A percentile compares a stretch with the other conserved stretches of the same genome.
Evolutionary conservation across 2,329 filamentous ascomycete genomes (phyloP).

Genomic region (Penicillium sp.): DNA sequence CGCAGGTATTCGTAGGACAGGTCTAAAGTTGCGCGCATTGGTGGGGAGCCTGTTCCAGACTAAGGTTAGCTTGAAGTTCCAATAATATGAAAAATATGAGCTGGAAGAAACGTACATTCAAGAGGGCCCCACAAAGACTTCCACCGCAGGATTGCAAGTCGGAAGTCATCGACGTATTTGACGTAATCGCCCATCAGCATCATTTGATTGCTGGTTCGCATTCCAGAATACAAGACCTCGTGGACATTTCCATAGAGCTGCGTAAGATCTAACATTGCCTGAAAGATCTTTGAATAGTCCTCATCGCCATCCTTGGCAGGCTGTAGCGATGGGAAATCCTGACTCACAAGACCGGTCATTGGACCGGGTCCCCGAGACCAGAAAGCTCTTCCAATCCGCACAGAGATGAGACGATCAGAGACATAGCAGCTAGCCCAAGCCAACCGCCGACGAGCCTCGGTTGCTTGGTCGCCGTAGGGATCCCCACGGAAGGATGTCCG

Average conservation of each 20-base stretch:
- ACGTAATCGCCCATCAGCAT: conserved; percentile 74
- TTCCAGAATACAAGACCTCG: conserved; percentile 73
- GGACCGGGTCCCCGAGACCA: conserved; percentile 74
- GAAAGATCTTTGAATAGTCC: conserved; percentile 70
- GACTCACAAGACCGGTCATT: conserved; percentile 65
- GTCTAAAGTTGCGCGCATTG: conserved; percentile 68
- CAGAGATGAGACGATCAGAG: conserved; percentile 70
- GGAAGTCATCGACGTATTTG: conserved; percentile 75
- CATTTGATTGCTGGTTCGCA: conserved; percentile 69
- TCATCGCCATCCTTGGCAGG: conserved; percentile 64
- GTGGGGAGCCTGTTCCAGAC: conserved; percentile 57
- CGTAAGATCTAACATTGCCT: conserved; percentile 72
- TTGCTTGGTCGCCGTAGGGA: conserved; percentile 61
- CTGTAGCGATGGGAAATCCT: conserved; percentile 70
- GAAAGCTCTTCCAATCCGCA: conserved; percentile 72
- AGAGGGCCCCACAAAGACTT: conserved; percentile 71
- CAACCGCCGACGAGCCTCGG: conserved; percentile 66
- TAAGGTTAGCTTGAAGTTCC: conserved; percentile 14
- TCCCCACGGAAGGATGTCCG: conserved; percentile 68
- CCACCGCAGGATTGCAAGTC: conserved; percentile 70
- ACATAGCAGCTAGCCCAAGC: conserved; percentile 73
- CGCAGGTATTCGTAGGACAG: conserved; percentile 74
- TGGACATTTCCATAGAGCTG: conserved; percentile 75
- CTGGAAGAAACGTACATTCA: conserved; percentile 54
- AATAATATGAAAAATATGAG: not conserved